Evolutionary conservation across 176 grass and related monocot genomes (phyloP), one percentile per base, ranked within the genome.

Genomic region (Chloris gayana): DNA sequence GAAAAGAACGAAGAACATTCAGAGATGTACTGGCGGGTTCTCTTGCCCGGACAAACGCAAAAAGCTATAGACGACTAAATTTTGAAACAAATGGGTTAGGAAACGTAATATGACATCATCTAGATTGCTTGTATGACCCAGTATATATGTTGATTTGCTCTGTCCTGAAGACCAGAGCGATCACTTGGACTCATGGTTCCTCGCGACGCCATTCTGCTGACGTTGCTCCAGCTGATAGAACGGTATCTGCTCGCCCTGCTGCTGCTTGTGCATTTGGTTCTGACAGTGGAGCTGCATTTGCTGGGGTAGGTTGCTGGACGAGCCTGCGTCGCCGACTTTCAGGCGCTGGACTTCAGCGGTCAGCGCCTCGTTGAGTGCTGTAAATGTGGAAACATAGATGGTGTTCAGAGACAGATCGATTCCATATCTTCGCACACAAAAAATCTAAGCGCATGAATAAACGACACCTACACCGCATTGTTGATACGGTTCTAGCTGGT

Each of bases 351-450:
- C 93, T 73, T 99, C 97, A 3, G 72, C 87, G 14, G 86, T 85
- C 59, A 99, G 82, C 9, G 97, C 93, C 85, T 99, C 97, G 66
- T 96, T 99, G 61, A 99, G 54, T 1, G 93, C 97, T 99, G 84
- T 50, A 61, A 15, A 34, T 78, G 66, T 24, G 30, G 12, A 45
- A 56, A 78, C 64, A 32, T 30, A 35, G 58, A 68, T 51, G 10
- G 11, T 12, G 44, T 30, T 81, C 62, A 84, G 70, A 38, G 7
- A 73, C 12, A 51, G 51, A 50, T 9, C 15, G 18, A 21, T 13
- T 77, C 0, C 10, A n/a, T 49, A 34, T 53, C 30, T 27, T 64
- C 18, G 70, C 18, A 84, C 14, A 60, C 34, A 35, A 37, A 46
- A 72, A 27, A 19, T 3, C 6, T 30, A 59, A 2, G 32, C n/a